Evolutionary conservation across 441 rosid species (phyloP).

Genomic region (Gossypium aridum): DNA sequence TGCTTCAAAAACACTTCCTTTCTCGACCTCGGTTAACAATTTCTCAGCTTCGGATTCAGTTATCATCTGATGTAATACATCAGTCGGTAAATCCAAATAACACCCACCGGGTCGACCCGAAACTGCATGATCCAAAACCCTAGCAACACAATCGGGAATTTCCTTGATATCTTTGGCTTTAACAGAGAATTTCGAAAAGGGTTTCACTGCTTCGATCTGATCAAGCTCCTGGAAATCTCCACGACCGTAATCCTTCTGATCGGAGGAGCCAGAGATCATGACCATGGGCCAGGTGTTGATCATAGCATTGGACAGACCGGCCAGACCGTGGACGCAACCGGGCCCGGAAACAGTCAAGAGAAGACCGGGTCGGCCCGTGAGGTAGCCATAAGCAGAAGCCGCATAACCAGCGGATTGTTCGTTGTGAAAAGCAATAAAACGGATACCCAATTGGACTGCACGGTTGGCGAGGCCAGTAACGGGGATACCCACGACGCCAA

Average conservation of each 20-base stretch:
- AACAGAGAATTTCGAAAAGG: slow-evolving; percentile 60
- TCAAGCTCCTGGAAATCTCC: slow-evolving; percentile 95
- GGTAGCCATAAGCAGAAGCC: slow-evolving; percentile 90
- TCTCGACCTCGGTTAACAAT: slow-evolving; percentile 34
- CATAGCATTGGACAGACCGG: slow-evolving; percentile 87
- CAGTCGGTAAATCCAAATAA: slow-evolving; percentile 80
- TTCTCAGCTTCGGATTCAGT: slow-evolving; percentile 58
- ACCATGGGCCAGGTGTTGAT: slow-evolving; percentile 83
- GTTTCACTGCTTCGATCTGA: slow-evolving; percentile 73
- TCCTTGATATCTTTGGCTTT: slow-evolving; percentile 57
- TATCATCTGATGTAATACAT: slow-evolving; percentile 70
- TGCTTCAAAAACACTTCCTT: slow-evolving; percentile 11
- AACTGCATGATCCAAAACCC: slow-evolving; percentile 56
- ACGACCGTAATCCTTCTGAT: slow-evolving; percentile 65
- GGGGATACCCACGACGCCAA: slow-evolving; percentile 94
- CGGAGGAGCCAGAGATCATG: slow-evolving; percentile 89
- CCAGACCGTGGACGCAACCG: slow-evolving; percentile 92
- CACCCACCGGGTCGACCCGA: slow-evolving; percentile 87
- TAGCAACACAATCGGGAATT: slow-evolving; percentile 63
- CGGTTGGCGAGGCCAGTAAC: slow-evolving; percentile 85
- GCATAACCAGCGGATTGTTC: slow-evolving; percentile 98
- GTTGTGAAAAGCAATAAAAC: slow-evolving; percentile 92
- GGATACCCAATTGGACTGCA: slow-evolving; percentile 67
- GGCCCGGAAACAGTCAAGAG: slow-evolving; percentile 92
- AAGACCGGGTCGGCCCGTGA: slow-evolving; percentile 74